phyloP scores from a whole-genome alignment of 1,284 basidiomycete species.

The Pulchroboletus neoregius region DNA sequence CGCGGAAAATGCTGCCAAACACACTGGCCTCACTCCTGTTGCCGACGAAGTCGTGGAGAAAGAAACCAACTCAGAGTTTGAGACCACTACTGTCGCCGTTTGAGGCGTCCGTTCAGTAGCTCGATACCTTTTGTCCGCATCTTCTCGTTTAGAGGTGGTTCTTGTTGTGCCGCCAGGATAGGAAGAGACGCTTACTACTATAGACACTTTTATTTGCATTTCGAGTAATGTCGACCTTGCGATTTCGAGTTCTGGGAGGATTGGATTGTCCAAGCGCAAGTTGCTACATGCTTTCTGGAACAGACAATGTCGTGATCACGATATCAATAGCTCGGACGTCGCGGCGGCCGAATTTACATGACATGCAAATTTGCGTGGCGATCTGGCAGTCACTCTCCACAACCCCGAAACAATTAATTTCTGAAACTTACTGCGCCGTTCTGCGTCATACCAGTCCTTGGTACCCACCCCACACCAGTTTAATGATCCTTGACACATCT shows the following conservation, averaged over 20 bases:
- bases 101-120: not conserved
- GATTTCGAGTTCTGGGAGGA: not conserved
- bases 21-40: not conserved
- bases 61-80: not conserved
- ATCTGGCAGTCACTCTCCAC: too few species aligned
- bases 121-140: not conserved
- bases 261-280: too few species aligned
- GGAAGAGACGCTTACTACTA: not conserved
- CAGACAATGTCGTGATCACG: too few species aligned
- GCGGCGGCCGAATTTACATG: too few species aligned
- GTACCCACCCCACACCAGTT: too few species aligned
- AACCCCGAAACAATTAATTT: too few species aligned
- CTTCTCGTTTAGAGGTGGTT: not conserved
- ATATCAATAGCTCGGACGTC: too few species aligned
- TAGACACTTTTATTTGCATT: constrained; percentile 7
- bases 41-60: not conserved
- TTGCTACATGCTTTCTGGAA: too few species aligned
- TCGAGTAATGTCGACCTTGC: not conserved
- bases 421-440: too few species aligned
- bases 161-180: not conserved
- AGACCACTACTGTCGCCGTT: not conserved
- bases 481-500: too few species aligned
- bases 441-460: too few species aligned
- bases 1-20: not conserved
- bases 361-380: too few species aligned